Base-by-base conservation (phyloP, 495 filamentous ascomycete genomes). In the Neurospora sp. region DNA sequence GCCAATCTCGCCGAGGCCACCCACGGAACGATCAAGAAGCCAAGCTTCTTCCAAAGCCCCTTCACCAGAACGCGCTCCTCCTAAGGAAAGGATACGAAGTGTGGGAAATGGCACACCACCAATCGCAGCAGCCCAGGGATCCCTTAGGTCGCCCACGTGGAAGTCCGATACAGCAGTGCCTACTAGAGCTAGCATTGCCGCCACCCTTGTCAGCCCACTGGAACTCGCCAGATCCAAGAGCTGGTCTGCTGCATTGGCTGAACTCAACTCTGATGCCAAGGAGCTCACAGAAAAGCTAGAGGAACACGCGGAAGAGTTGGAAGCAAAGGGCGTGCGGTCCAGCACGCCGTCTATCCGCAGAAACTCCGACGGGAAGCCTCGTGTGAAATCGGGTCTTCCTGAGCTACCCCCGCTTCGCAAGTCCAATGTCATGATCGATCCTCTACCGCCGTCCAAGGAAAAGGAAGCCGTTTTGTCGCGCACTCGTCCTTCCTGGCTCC, bases 401-500 rank as follows among this genome's bases (percentile, higher is more conserved):
- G 90, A 94, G 72, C 84, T 98, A 8, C 96, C 96, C 5, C 96
- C 94, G 16, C 79, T 97, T 20, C 90, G 92, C 71, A 91, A 92
- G 73, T 92, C 92, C 18, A 95, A 97, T 78, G 90, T 96, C 69
- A 95, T 98, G 92, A 96, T 98, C 73, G 96, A 99, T 80, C 96
- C 96, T 9, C 82, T 99, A 72, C 96, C 95, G 2, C 91, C 97
- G 42, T 97, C 94, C 77, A 96, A 94, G 83, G 96, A 99, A 85
- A 99, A 99, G 82, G 94, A 97, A 76, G 93, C 92, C 48, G 92
- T 97, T 7, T 83, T 99, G 23, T 94, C 93, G 27, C 87, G 96
- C 54, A 99, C 96, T 14, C 88, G 96, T 38, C 96, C 96, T 0
- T 95, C 92, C 46, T 99, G 96, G 96, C 85, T 99, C 18, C 96